phyloP scores from a whole-genome alignment of 2,329 filamentous ascomycete species.

The Microdochium bolleyi region DNA sequence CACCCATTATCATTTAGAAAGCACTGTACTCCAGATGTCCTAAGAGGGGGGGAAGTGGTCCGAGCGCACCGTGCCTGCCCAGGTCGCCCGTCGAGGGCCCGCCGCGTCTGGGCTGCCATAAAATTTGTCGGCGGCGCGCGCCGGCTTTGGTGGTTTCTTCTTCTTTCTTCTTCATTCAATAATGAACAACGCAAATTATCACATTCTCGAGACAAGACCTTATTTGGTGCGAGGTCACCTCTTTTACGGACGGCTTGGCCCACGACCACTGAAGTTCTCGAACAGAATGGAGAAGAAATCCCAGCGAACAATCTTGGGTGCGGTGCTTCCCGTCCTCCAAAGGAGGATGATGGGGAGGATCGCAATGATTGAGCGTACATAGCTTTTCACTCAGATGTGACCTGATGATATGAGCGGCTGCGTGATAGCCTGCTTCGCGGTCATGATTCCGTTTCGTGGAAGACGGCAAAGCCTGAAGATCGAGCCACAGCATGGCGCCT shows the following conservation, averaged over 20 bases:
- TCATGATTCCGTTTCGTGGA: neutral
- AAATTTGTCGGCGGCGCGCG: conserved; percentile 2
- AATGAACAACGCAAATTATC: conserved; percentile 39
- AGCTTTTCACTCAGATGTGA: neutral
- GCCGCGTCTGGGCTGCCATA: conserved; percentile 4
- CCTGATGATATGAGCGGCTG: neutral
- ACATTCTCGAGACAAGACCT: conserved; percentile 34
- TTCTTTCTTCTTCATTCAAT: conserved; percentile 24
- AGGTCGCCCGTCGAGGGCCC: neutral
- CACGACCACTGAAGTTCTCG: conserved; percentile 41
- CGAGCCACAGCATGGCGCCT: too few species aligned
- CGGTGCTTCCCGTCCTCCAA: conserved; percentile 38
- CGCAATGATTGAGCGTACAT: conserved; percentile 55
- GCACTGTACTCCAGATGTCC: neutral
- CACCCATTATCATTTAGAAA: neutral
- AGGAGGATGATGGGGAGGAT: conserved; percentile 39
- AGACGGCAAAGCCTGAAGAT: too few species aligned
- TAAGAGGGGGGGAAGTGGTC: neutral
- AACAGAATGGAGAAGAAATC: conserved; percentile 43
- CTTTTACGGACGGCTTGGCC: conserved; percentile 30
- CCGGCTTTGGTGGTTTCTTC: conserved; percentile 6
- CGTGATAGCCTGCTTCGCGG: neutral
- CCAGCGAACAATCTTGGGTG: conserved; percentile 51
- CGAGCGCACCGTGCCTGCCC: neutral
- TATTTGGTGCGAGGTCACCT: conserved; percentile 37